Evolutionary conservation across 176 grass and related monocot species (phyloP), one percentile per base, ranked within the genome.

Genomic region (Tillandsia fasciculata): DNA sequence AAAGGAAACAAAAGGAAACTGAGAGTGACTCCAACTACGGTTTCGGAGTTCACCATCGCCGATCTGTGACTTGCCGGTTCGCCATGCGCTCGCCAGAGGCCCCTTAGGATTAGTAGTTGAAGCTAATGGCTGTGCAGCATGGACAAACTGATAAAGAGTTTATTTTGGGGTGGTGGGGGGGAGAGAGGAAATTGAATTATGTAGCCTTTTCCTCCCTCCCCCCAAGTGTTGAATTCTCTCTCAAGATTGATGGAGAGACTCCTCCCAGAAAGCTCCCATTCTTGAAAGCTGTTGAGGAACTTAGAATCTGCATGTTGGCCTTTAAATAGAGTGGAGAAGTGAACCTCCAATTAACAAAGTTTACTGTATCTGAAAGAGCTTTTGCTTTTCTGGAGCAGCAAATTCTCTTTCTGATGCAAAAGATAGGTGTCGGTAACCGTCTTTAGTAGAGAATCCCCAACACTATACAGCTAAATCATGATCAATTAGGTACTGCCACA

Each of bases 1-100:
- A 71, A 70, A 22, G 51, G 13, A 20, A 48, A 72, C 22, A 9
- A 71, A 51, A 42, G 29, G 70, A 50, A 71, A 52, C 29, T 51
- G 47, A 72, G 53, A 72, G 53, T 18, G 53, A 24, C 64, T 71
- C 68, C 64, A 63, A 79, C 49, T 12, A 61, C 74, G 53, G 74
- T 12, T 66, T 22, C 56, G 65, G 76, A 78, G 76, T 57, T 58
- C 66, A 78, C 76, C 65, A 26, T 78, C 69, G 75, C 75, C 75
- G 75, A 26, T 69, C 11, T 48, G 69, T 79, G 77, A 79, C 77
- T 80, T 74, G 78, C 78, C 71, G 78, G 70, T 74, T 74, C 68
- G 64, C 64, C 78, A 81, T 81, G 71, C 18, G 49, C 50, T 20
- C 48, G 63, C 64, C 71, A 8, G 65, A 48, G 8, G 42, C 65